These are phyloP conservation scores for Monosporascus ibericus DNA, from an alignment of 2,329 filamentous ascomycete species.

Conservation along the genomic window DNA sequence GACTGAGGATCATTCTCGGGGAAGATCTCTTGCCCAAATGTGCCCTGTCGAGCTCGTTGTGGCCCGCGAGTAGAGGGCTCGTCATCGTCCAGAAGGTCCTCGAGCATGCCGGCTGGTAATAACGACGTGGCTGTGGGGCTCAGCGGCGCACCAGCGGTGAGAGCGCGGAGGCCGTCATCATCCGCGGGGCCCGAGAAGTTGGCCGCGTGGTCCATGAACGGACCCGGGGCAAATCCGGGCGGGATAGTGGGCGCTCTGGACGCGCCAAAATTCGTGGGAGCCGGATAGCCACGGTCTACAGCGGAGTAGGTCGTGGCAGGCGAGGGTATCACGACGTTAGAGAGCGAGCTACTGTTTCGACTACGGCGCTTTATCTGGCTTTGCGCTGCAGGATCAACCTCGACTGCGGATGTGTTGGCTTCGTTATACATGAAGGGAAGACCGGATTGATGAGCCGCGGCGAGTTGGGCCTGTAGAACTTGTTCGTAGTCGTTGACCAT, in stretches of 20 bases:
- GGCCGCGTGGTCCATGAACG: constrained; percentile 44
- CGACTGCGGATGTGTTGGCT: constrained; percentile 36
- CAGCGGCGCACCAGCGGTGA: constrained; percentile 62
- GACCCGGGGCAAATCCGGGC: constrained; percentile 45
- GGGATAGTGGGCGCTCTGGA: constrained; percentile 32
- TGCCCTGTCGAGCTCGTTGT: constrained; percentile 24
- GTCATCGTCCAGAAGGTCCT: constrained; percentile 52
- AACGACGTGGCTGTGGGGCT: constrained; percentile 71
- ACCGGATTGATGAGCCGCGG: constrained; percentile 35
- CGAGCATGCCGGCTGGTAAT: constrained; percentile 61
- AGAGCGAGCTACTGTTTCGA: constrained; percentile 41
- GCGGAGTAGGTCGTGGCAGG: constrained; percentile 35
- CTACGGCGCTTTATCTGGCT: constrained; percentile 42
- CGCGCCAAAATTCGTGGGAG: constrained; percentile 44
- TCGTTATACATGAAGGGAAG: constrained; percentile 39
- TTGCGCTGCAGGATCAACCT: constrained; percentile 39
- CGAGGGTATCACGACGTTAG: constrained; percentile 34
- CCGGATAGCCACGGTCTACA: constrained; percentile 36
- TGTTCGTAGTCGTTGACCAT: constrained; percentile 42
- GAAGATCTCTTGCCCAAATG: constrained; percentile 29
- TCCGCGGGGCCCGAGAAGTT: constrained; percentile 42
- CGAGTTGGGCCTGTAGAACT: constrained; percentile 41
- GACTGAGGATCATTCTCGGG: constrained; percentile 49
- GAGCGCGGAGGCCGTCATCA: constrained; percentile 55
- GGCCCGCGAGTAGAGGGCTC: constrained; percentile 43